phyloP scores from a whole-genome alignment of 2,329 filamentous ascomycete species.

The Coccinonectria pachysandricola region DNA sequence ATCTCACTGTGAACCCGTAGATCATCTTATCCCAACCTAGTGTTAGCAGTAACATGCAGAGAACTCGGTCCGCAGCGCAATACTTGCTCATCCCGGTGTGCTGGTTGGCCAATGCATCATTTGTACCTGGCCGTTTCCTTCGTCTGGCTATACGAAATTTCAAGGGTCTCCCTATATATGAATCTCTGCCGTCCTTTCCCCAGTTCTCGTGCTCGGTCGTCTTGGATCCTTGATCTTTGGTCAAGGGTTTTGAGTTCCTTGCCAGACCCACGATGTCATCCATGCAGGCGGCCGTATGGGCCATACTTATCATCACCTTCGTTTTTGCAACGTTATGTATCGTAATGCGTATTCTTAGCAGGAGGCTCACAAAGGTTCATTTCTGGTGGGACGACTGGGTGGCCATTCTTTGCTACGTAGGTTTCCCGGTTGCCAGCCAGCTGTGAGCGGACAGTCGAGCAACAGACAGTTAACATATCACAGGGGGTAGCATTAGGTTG shows the following conservation, averaged over 20 bases:
- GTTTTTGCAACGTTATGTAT: conserved; percentile 10
- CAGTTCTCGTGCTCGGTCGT: neutral
- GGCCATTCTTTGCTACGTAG: conserved; percentile 11
- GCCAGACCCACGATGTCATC: conserved; percentile 5
- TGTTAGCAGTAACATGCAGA: too few relatives aligned
- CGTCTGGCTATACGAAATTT: too few relatives aligned
- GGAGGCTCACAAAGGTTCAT: conserved; percentile 5
- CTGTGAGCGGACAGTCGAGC: neutral
- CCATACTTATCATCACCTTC: conserved; percentile 12
- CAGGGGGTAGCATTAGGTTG: conserved; percentile 1
- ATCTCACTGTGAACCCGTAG: too few relatives aligned
- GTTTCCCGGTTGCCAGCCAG: neutral
- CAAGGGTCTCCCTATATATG: too few relatives aligned
- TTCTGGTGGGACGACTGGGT: conserved; percentile 18
- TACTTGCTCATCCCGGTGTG: too few relatives aligned
- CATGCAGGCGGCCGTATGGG: conserved; percentile 7
- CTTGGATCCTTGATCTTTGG: too few relatives aligned
- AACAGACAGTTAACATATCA: neutral
- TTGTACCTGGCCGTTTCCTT: too few relatives aligned
- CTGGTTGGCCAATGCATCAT: too few relatives aligned
- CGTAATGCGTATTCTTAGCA: conserved; percentile 8
- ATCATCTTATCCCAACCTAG: too few relatives aligned
- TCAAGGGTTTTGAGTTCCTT: neutral
- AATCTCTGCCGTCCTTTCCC: neutral
- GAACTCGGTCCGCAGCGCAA: too few relatives aligned